phyloP scores from a whole-genome alignment of 2,329 filamentous ascomycete species.

The Fusarium sp. region DNA sequence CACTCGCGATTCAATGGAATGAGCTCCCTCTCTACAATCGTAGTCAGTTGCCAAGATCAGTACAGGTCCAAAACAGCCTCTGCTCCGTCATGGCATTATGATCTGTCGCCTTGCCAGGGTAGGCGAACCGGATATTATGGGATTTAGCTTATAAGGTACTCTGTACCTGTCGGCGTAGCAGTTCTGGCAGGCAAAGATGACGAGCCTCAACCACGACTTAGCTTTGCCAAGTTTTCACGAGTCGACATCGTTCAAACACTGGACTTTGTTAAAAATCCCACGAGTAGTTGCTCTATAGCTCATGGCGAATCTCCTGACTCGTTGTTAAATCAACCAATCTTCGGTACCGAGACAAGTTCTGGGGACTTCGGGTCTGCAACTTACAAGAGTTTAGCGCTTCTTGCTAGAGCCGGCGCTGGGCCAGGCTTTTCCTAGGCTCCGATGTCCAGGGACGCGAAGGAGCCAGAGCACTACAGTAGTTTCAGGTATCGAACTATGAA shows the following conservation, averaged over 20 bases:
- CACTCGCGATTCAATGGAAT: not conserved
- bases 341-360: constrained; percentile 12
- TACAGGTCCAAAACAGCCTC: constrained; percentile 14
- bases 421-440: constrained; percentile 23
- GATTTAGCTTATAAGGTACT: not conserved
- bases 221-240: not conserved
- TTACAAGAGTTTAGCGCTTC: constrained; percentile 31
- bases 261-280: not conserved
- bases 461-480: constrained; percentile 14
- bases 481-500: constrained; percentile 30
- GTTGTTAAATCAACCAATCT: constrained; percentile 12
- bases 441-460: constrained; percentile 7
- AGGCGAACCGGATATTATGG: constrained; percentile 2
- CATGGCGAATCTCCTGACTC: constrained; percentile 26
- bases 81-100: constrained; percentile 10
- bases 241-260: not conserved
- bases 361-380: constrained; percentile 23
- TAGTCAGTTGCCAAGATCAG: constrained; percentile 24
- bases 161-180: not conserved
- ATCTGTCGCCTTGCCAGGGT: constrained; percentile 1
- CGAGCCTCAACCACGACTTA: not conserved
- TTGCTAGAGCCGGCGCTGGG: constrained; percentile 7
- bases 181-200: not conserved
- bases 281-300: not conserved
- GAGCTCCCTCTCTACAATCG: not conserved